Evolutionary conservation across 805 yeast species (phyloP).

Genomic region (Scheffersomyces ergatensis): DNA sequence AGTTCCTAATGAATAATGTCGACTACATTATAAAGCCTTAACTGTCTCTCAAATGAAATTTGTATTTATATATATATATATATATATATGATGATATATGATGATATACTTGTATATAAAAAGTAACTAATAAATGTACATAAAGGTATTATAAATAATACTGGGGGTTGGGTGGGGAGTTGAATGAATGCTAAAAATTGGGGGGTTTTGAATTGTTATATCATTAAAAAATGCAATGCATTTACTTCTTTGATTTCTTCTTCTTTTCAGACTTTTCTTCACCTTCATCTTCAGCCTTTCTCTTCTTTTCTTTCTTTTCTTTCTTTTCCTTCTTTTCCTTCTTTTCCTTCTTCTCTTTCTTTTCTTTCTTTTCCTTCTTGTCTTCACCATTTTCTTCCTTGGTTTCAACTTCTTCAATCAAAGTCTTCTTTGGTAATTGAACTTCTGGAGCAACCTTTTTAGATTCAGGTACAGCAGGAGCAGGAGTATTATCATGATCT

Average conservation of each 20-base stretch:
- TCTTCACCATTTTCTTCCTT: constrained; percentile 17
- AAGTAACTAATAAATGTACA: constrained; percentile 12
- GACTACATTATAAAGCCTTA: not conserved
- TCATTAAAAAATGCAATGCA: too few relatives aligned
- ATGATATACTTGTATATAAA: too few relatives aligned
- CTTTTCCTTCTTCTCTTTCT: constrained; percentile 48
- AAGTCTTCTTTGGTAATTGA: constrained; percentile 49
- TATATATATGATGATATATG: too few relatives aligned
- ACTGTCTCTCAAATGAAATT: not conserved
- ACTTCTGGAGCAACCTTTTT: constrained; percentile 47
- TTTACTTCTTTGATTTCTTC: constrained; percentile 41
- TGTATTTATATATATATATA: not conserved
- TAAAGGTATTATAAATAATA: constrained; percentile 2
- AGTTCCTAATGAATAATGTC: constrained; percentile 4
- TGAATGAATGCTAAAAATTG: not conserved
- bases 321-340: constrained; percentile 56
- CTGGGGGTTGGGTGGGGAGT: not conserved
- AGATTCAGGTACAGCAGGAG: constrained; percentile 57
- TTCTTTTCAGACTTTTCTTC: constrained; percentile 49
- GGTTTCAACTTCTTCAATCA: constrained; percentile 41
- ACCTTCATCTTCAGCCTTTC: constrained; percentile 34
- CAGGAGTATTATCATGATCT: constrained; percentile 58
- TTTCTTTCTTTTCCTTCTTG: constrained; percentile 29
- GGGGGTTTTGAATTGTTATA: too few relatives aligned
- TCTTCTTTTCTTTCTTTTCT: constrained; percentile 59